Base-by-base conservation (phyloP, 202 grass and related monocot genomes). In the Setaria viridis region DNA sequence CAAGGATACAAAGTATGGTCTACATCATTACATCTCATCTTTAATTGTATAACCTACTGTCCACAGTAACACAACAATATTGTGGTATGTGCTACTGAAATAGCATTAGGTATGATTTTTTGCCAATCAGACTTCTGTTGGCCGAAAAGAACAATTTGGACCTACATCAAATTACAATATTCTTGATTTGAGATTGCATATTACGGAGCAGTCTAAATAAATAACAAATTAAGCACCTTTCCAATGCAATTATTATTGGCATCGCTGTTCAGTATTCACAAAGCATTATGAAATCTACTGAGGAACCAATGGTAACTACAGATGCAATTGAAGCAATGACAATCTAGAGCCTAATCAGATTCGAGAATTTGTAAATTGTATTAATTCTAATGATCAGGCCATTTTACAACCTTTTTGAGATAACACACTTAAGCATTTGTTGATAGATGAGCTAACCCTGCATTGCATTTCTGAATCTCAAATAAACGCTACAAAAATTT, bases 11-110 rank as follows among this genome's bases (percentile, higher is more conserved):
- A 14, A 42, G 74, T 60, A 59, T 45, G 19, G 9, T 57, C 39
- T 4, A 88, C 25, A 73, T 73, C 58, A 19, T 64, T 62, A 37
- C 66, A 72, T 77, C 7, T 82, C 43, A 42, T 39, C 35, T 83
- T 35, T n/a, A 69, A 62, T 17, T 9, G 16, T 63, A 46, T 54
- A 84, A 54, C 21, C 55, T 64, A 63, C 53, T 62, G 42, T 29
- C 2, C 77, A 73, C 25, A 82, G 15, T 35, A 25, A 58, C 29
- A 58, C 29, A 69, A 51, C 1, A 12, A 56, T 74, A 76, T 34
- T 10, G 16, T 13, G 21, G 51, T 3, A 62, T 6, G 2, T 43
- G 15, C 47, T 82, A 66, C 34, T 41, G 42, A 83, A 64, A 53
- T 74, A 83, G 57, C 32, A 65, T 63, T n/a, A 7, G 58, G 50